Base-by-base conservation (phyloP, 1,139 yeast species). In the Geotrichum cucujoidarum region DNA sequence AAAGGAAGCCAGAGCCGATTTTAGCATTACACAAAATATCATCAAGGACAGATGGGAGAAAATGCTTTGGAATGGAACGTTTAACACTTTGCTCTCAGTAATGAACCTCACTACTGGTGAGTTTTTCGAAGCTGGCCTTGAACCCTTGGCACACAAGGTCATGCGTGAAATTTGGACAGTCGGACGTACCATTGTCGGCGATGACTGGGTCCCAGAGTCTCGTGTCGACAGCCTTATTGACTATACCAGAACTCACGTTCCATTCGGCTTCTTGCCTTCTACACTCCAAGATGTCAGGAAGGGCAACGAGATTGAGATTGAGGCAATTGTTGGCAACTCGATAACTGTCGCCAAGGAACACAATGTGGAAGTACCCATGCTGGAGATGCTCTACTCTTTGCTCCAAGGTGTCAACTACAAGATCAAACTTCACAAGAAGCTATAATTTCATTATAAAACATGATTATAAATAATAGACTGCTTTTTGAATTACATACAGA, bases 211-310 rank as follows among this genome's bases (percentile, higher is more conserved):
- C 2, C 52, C 57, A 13, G 25, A 21, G 13, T 14, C 43, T n/a
- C 35, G 35, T 13, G 45, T 53, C 4, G 49, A 54, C 18, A 41
- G 44, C 8, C 32, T 49, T 14, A 35, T 57, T 16, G 42, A 27
- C 11, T 42, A 27, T 38, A 55, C 61, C 17, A 48, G 24, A 22
- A 43, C 34, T 4, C 22, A 18, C 5, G 45, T 44, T 8, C 43
- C 50, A 16, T 43, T 34, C 13, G 53, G 53, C 14, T 58, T 58
- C 37, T 45, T 57, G 22, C 60, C 61, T 5, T 54, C 58, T 33
- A 56, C 60, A 5, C 47, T 58, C 13, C 61, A 58, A 46, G 61
- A 58, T 38, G 60, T 56, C 14, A 42, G 61, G 24, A 51, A 53
- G 27, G 60, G 60, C 13, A 50, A 48, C 10, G 53, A 47, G 18